These are phyloP conservation scores for Mycena sanguinolenta DNA, from an alignment of 768 basidiomycete species.

Conservation along the genomic window DNA sequence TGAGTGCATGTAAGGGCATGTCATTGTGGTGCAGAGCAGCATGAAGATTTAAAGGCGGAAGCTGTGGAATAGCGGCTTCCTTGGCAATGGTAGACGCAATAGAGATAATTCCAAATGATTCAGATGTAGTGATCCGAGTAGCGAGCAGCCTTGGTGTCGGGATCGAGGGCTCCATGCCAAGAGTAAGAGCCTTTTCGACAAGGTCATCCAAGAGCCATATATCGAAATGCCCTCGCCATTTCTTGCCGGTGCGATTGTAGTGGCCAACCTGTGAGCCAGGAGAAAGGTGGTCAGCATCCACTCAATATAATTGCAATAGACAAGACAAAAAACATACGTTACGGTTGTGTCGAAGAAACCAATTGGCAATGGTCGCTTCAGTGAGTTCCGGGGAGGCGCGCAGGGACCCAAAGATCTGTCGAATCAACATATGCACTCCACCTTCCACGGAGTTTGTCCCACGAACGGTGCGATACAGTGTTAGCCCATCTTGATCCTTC, in stretches of 20 bases:
- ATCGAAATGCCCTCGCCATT: neutral
- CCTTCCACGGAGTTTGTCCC: neutral
- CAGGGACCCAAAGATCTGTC: neutral
- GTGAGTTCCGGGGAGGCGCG: no score
- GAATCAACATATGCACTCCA: neutral
- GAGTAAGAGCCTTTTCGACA: neutral
- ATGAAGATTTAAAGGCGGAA: neutral
- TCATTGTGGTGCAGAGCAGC: neutral
- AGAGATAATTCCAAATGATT: neutral
- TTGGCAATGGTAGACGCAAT: neutral
- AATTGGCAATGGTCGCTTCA: neutral
- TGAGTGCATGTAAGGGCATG: no score
- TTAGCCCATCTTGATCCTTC: neutral
- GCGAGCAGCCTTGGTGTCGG: neutral
- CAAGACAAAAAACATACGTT: neutral
- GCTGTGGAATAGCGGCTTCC: neutral
- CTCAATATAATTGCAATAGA: neutral
- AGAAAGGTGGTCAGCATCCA: no score
- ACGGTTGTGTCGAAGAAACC: neutral
- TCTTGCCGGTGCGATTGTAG: no score
- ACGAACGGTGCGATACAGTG: neutral
- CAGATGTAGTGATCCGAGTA: neutral
- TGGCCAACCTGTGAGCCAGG: neutral
- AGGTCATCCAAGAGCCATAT: neutral
- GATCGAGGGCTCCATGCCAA: neutral